These are phyloP conservation scores for Amphibolis antarctica DNA, from an alignment of 106 monocot species.

Conservation along the genomic window DNA sequence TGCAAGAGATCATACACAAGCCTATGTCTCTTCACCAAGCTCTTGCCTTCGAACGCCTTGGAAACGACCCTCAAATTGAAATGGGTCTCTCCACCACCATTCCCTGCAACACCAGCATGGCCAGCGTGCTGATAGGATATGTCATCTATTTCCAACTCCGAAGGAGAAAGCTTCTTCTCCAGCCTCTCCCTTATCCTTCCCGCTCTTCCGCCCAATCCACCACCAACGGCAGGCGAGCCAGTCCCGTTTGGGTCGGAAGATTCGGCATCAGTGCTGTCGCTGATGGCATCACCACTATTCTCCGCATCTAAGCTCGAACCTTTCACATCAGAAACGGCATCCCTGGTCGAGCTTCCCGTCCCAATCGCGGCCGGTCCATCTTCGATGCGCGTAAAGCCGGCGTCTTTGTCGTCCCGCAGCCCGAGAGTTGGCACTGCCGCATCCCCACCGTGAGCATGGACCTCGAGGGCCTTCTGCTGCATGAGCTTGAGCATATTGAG, in stretches of 20 bases:
- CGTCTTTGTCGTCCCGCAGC: constrained; percentile 1
- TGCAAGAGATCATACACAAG: constrained; percentile 60
- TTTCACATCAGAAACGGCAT: constrained; percentile 2
- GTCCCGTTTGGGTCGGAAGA: neutral
- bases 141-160: constrained; percentile 57
- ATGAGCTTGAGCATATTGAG: constrained; percentile 79
- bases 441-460: constrained; percentile 4
- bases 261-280: neutral
- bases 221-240: neutral
- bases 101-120: constrained; percentile 56
- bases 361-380: constrained; percentile 6
- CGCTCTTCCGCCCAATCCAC: constrained; percentile 29
- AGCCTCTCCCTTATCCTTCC: constrained; percentile 56
- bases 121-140: constrained; percentile 72
- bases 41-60: constrained; percentile 78
- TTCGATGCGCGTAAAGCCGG: neutral
- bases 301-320: neutral
- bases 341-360: neutral
- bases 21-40: constrained; percentile 80
- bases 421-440: neutral
- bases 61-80: constrained; percentile 70
- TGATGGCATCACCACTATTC: neutral
- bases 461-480: constrained; percentile 61
- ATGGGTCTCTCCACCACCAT: constrained; percentile 71
- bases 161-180: constrained; percentile 33